Evolutionary conservation across 2,329 filamentous ascomycete genomes (phyloP), one percentile per base, ranked within the genome.

Genomic region (Zarea fungicola): DNA sequence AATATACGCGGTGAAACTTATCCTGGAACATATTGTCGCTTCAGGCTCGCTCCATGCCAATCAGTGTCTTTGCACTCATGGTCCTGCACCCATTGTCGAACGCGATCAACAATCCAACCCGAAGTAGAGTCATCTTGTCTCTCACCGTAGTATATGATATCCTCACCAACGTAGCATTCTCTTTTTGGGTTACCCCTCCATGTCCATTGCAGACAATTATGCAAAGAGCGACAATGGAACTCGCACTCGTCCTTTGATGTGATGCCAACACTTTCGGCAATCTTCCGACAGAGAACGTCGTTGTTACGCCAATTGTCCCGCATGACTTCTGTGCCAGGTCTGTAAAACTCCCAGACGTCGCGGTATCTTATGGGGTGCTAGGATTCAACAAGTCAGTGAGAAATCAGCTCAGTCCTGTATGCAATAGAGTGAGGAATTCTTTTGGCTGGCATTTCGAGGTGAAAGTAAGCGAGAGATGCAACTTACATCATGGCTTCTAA

Each of bases 251-350:
- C 19, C 8, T 14, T 14, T 6, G 26, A 31, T 5, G 5, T 14
- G 14, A 43, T 22, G 16, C 7, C 23, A 6, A n/a, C 28, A 21
- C 10, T 25, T 21, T 42, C 28, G n/a, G 19, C 22, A 9, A 22
- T 10, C 19, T 42, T 49, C 29, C 31, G 46, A 32, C 37, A 28
- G 10, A 42, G 39, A 14, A 39, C 32, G 14, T 44, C 42, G 32
- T 49, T 52, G 25, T 52, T 54, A 40, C 48, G 37, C 52, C 52
- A 54, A 7, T 52, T 36, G 10, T 52, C 41, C 5, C 45, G 39
- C 19, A 34, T 26, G 25, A 9, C 18, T 21, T 37, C 42, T 13
- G 26, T 25, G 13, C 45, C 50, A 11, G 45, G 39, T 7, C 35
- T 44, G 31, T 49, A 45, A 28, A 36, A 52, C 11, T 52, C 36